These are phyloP conservation scores for slime mould (Dictyostelium discoideum) DNA, from an alignment of 78 protist genomes.

Conservation along the genomic window dicty_2.7 NC_007088.5:915001-915500, in stretches of 20 bases:
- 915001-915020: constrained; percentile 8
- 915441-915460: constrained; percentile 62
- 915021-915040: background rate
- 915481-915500: constrained; percentile 79
- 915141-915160: background rate
- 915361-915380: constrained; percentile 66
- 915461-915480: constrained; percentile 63
- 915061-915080: background rate
- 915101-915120: constrained; percentile 10
- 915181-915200: background rate
- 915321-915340: constrained; percentile 50
- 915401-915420: constrained; percentile 79
- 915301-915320: background rate
- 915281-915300: constrained; percentile 73
- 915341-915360: constrained; percentile 55
- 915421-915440: constrained; percentile 78
- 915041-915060: background rate
- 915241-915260: background rate
- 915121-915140: background rate
- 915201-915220: background rate
- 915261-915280: constrained; percentile 42
- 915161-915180: background rate
- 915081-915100: background rate
- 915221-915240: constrained; percentile 28
- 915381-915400: constrained; percentile 72